These are phyloP conservation scores for Magnusiomyces suaveolens DNA, from an alignment of 1,139 yeast species.

Conservation along the genomic window DNA sequence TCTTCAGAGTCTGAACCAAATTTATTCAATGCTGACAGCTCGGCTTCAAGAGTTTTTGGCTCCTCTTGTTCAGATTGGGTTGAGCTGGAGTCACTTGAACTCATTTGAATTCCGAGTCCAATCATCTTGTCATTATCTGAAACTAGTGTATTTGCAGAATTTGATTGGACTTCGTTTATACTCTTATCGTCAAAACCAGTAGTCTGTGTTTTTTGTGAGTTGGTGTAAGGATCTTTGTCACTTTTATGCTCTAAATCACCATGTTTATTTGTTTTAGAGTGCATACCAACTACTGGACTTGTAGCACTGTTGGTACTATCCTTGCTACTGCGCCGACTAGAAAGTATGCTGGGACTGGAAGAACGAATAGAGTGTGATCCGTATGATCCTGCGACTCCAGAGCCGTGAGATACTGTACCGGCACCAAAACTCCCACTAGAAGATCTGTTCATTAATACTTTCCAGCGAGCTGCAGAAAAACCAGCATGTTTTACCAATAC, in stretches of 20 bases:
- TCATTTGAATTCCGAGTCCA: not conserved
- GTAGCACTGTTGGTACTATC: not conserved
- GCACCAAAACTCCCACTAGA: not conserved
- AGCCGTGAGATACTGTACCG: not conserved
- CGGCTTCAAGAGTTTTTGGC: not conserved
- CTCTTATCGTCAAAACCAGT: not conserved
- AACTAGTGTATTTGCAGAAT: not conserved
- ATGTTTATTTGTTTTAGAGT: not conserved
- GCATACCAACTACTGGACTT: not conserved
- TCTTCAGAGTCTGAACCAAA: not conserved
- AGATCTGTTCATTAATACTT: not conserved
- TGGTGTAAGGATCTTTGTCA: not conserved
- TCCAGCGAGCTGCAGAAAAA: constrained; percentile 2
- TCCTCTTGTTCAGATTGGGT: not conserved
- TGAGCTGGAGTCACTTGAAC: not conserved
- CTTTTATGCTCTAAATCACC: not conserved
- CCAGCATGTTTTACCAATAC: constrained; percentile 6
- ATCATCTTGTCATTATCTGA: not conserved
- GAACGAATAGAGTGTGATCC: not conserved
- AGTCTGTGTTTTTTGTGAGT: not conserved
- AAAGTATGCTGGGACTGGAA: not conserved
- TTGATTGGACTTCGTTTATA: not conserved
- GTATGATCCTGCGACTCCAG: not conserved
- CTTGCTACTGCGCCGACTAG: not conserved
- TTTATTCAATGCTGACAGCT: not conserved